These are phyloP conservation scores for Cymbopogon citratus DNA, from an alignment of 176 grass and related monocot genomes.

Conservation along the genomic window DNA sequence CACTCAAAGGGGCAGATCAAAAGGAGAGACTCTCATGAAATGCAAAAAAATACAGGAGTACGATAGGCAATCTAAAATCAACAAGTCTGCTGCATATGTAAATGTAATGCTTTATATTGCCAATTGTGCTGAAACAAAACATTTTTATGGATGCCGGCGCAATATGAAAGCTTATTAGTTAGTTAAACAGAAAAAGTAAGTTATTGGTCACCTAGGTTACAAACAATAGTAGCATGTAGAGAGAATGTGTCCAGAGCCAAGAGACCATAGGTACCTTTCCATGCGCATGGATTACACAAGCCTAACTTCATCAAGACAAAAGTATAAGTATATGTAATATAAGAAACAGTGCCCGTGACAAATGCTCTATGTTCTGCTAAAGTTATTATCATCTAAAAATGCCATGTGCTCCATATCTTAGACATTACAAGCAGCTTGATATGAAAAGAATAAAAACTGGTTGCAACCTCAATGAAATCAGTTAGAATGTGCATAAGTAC, in stretches of 20 bases:
- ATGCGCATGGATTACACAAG: constrained; percentile 9
- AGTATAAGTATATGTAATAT: constrained; percentile 3
- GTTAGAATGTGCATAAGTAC: background rate
- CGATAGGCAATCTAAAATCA: no score
- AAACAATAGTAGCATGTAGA: background rate
- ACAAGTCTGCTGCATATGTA: background rate
- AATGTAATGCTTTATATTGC: constrained; percentile 1
- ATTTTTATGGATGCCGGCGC: background rate
- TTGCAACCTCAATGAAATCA: background rate
- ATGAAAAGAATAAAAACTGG: constrained; percentile 18
- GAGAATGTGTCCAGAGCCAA: background rate
- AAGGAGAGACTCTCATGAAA: background rate
- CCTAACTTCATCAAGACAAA: constrained; percentile 14
- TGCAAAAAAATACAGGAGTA: background rate
- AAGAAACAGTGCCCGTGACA: background rate
- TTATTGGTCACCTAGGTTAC: background rate
- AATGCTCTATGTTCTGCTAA: background rate
- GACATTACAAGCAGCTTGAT: background rate
- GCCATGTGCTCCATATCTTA: background rate
- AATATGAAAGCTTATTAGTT: background rate
- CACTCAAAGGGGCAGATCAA: background rate
- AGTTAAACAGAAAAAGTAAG: background rate
- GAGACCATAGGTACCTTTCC: background rate
- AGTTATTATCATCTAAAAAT: background rate
- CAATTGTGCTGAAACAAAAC: constrained; percentile 3